Evolutionary conservation across 148 eudicot species (phyloP), one percentile per base, ranked within the genome.

Genomic region (Vaccinium corymbosum): DNA sequence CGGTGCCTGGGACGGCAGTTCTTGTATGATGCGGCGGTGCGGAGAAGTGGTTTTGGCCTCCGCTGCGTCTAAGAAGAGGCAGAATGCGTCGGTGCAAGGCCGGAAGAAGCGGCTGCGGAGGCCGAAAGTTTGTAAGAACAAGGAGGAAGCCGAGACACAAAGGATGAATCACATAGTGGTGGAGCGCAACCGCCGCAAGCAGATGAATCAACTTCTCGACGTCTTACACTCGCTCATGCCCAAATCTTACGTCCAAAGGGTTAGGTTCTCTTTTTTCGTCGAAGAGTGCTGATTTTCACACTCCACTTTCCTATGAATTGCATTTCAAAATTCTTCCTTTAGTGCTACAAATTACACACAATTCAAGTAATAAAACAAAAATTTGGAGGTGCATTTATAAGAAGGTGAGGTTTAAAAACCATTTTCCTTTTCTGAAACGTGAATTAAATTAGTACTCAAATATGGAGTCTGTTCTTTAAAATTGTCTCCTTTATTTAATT

Each of bases 141-240:
- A 93, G 79, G 96, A 97, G 87, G 97, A 93, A 71, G 96, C 95
- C 7, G 99, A 94, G 86, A 91, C 90, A 3, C 99, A 94, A 51
- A 89, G 99, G 84, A 92, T 93, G 97, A 94, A 96, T 1, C 99
- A 97, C 89, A 97, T 97, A 91, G 90, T 91, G 8, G 97, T 97
- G 49, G 98, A 97, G 83, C 89, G 99, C 50, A 97, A 97, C 85
- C 94, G 98, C 12, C 87, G 99, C 35, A 97, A 94, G 85, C 99
- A 89, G 86, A 97, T 97, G 97, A 97, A 97, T 80, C 97, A 93
- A 7, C 97, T 93, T 71, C 93, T 97, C 25, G 89, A 97, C 57
- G 97, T 93, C 79, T 74, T 97, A 3, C 93, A 95, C 15, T 93
- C 97, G 1, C 97, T 94, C 88, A 95, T 97, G 98, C 98, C 99